Evolutionary conservation across 1,139 yeast species (phyloP).

Genomic region (Kodamaea alishanica): DNA sequence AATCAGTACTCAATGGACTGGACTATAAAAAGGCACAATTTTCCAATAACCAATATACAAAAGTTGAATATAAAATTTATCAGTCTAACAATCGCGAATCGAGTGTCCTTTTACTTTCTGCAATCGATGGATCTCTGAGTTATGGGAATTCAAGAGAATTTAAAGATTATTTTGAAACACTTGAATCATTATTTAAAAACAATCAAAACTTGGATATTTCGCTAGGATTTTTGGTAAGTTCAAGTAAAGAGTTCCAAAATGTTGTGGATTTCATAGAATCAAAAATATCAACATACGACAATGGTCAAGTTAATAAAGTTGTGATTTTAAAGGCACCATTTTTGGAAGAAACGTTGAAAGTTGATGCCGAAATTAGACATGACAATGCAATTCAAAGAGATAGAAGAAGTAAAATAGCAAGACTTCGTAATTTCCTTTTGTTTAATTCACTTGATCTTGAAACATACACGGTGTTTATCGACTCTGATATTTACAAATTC

Average conservation of each 20-base stretch:
- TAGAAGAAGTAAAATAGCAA: conserved; percentile 33
- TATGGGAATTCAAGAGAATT: conserved; percentile 28
- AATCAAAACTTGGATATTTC: conserved; percentile 18
- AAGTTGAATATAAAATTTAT: conserved; percentile 2
- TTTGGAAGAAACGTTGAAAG: conserved; percentile 23
- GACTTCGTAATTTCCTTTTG: conserved; percentile 35
- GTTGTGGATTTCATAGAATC: conserved; percentile 14
- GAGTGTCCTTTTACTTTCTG: conserved; percentile 13
- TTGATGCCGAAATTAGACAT: conserved; percentile 27
- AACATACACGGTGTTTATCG: conserved; percentile 41
- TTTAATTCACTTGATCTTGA: conserved; percentile 27
- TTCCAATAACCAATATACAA: conserved; percentile 2
- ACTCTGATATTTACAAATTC: conserved; percentile 38
- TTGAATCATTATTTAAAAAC: conserved; percentile 15
- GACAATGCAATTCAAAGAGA: conserved; percentile 28
- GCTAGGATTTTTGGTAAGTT: conserved; percentile 30
- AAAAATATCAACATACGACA: neutral
- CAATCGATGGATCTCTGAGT: conserved; percentile 24
- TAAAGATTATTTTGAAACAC: conserved; percentile 22
- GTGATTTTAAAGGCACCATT: conserved; percentile 33
- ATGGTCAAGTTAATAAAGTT: conserved; percentile 15
- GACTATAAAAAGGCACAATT: conserved; percentile 10
- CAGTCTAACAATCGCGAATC: neutral
- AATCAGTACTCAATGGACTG: conserved; percentile 44
- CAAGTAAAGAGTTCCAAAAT: conserved; percentile 21